Conservation (phyloP, 495 filamentous ascomycete species). For the Evernia prunastri region DNA sequence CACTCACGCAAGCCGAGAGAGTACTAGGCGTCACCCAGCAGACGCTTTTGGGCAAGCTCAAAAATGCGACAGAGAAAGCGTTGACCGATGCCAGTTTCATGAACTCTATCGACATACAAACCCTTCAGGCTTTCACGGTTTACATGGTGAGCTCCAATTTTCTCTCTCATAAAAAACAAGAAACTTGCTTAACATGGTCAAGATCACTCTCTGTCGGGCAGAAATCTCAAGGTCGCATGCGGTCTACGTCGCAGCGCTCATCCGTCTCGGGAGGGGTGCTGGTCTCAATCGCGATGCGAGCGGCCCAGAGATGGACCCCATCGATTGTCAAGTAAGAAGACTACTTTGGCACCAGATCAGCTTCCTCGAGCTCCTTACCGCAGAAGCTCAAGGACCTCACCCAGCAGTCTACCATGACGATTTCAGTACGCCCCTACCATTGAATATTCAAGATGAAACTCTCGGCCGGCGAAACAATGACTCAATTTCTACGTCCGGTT, state of each 20-base stretch:
- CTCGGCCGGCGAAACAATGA: not conserved
- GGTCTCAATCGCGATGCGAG: slow-evolving; percentile 12
- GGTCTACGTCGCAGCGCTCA: slow-evolving; percentile 9
- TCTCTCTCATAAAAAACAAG: not conserved
- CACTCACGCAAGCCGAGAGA: slow-evolving; percentile 5
- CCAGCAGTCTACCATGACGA: slow-evolving; percentile 4
- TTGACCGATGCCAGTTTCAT: slow-evolving; percentile 14
- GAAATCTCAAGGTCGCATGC: slow-evolving; percentile 17
- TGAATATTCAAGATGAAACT: slow-evolving; percentile 16
- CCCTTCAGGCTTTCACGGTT: slow-evolving; percentile 36
- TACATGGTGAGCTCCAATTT: slow-evolving; percentile 50
- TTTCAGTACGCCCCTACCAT: slow-evolving; percentile 13
- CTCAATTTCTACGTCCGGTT: not conserved
- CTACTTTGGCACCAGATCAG: slow-evolving; percentile 20
- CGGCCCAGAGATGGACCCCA: not conserved
- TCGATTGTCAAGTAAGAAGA: slow-evolving; percentile 18
- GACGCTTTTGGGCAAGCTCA: slow-evolving; percentile 18
- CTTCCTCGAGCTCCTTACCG: slow-evolving; percentile 19
- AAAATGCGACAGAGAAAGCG: slow-evolving; percentile 16
- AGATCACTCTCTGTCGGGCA: slow-evolving; percentile 18
- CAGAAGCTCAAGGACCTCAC: slow-evolving; percentile 15
- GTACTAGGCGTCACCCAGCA: slow-evolving; percentile 4
- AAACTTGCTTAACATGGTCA: not conserved
- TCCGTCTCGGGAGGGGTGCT: slow-evolving; percentile 15
- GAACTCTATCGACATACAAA: slow-evolving; percentile 15